Evolutionary conservation across 2,329 filamentous ascomycete species (phyloP), one percentile per base, ranked within the genome.

Genomic region (Aspergillus sp.): DNA sequence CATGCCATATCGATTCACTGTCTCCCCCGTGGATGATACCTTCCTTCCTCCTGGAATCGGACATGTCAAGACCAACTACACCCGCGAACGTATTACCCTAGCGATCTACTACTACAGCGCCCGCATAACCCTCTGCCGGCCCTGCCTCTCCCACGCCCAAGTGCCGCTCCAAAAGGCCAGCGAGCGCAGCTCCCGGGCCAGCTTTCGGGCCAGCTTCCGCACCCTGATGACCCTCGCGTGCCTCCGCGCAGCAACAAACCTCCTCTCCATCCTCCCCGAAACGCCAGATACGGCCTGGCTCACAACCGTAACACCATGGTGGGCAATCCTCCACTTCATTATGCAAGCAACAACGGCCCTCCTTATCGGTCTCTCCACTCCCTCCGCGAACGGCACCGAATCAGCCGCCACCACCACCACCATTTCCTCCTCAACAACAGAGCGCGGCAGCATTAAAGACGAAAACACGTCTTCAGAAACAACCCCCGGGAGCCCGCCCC

Each of bases 261-360:
- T 75, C 5, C 68, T 78, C 44, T 68, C 67, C 4, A 66, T 76
- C 17, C 66, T 79, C 22, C 76, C 77, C 1, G 67, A 76, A 3
- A 55, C 65, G 2, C 68, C 74, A 0, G 68, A 75, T 49, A 61
- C 70, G 4, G 34, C 66, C 20, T 75, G 73, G 58, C 59, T 79
- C 2, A 67, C 68, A 12, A 67, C 67, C 17, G 56, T 70, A 2
- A 67, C 74, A 0, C 75, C 75, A 9, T 79, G 75, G 75, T 79
- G 76, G 74, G 69, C 65, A 53, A 66, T 76, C n/a, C 65, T 79
- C 0, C 76, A 79, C 59, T 75, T 70, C 58, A 58, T 79, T 2
- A 77, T 79, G 66, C 77, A 79, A 59, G 73, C 76, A 1, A 74
- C 70, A 0, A 75, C 72, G 0, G 71, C 77, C 7, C 63, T 79